Conservation (phyloP, 2,329 filamentous ascomycete genomes). For the Apiospora hydei region DNA sequence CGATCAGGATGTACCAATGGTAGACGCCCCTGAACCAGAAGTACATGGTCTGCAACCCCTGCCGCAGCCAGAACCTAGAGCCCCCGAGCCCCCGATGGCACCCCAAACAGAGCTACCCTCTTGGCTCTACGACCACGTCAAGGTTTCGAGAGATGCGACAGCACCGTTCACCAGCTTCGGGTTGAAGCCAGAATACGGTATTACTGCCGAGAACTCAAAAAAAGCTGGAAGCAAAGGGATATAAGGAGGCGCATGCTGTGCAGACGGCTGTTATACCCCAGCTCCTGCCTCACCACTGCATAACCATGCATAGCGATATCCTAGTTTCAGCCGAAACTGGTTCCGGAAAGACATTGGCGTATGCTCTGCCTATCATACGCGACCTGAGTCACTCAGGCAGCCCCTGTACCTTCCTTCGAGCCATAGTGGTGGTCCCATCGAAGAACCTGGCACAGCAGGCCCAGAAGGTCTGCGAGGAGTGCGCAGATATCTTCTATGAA, state of each 20-base stretch:
- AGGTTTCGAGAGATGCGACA: slow-evolving; percentile 66
- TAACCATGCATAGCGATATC: slow-evolving; percentile 74
- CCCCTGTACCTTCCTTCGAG: slow-evolving; percentile 71
- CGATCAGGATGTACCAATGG: slow-evolving; percentile 38
- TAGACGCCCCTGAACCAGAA: slow-evolving; percentile 36
- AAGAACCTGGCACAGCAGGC: slow-evolving; percentile 90
- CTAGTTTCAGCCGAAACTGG: slow-evolving; percentile 93
- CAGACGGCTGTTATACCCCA: slow-evolving; percentile 83
- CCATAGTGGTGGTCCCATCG: slow-evolving; percentile 87
- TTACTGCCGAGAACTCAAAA: slow-evolving; percentile 67
- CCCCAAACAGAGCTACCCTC: slow-evolving; percentile 80
- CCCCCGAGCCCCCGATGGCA: slow-evolving; percentile 63
- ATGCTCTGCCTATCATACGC: slow-evolving; percentile 84
- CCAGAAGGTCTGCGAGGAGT: slow-evolving; percentile 77
- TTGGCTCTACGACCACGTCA: slow-evolving; percentile 82
- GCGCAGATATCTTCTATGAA: slow-evolving; percentile 65
- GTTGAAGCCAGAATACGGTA: slow-evolving; percentile 59
- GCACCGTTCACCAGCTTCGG: slow-evolving; percentile 63
- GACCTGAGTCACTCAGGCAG: slow-evolving; percentile 68
- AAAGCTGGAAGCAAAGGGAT: slow-evolving; percentile 72
- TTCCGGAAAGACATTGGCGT: slow-evolving; percentile 93
- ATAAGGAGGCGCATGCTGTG: slow-evolving; percentile 77
- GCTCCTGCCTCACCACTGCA: slow-evolving; percentile 68
- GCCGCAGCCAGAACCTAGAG: slow-evolving; percentile 75
- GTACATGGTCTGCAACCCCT: slow-evolving; percentile 80